Percentiles rank a stretch among this genome's conserved stretches.
Evolutionary conservation across 345 rosid genomes (phyloP).

Genomic region (Ailanthus altissimus): DNA sequence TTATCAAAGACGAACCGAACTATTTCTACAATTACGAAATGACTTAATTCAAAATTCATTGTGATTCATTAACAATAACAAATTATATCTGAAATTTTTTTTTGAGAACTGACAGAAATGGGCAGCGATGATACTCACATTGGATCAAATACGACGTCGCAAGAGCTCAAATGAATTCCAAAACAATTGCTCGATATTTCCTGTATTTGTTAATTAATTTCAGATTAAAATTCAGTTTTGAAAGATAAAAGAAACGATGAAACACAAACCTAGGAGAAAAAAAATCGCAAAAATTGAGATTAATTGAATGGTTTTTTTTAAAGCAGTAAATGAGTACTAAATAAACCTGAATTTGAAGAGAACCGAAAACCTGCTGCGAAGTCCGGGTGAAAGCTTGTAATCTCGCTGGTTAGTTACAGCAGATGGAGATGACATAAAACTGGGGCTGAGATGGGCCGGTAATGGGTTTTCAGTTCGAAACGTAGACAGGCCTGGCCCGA

Average conservation of each 20-base stretch:
- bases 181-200: slow-evolving; percentile 7
- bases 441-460: too few species aligned
- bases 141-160: not conserved
- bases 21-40: too few species aligned
- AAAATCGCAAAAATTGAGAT: not conserved
- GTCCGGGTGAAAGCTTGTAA: too few species aligned
- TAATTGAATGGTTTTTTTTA: not conserved
- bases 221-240: not conserved
- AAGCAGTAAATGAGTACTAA: not conserved
- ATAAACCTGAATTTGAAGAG: not conserved
- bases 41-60: too few species aligned
- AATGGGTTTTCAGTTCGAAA: too few species aligned
- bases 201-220: not conserved
- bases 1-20: too few species aligned
- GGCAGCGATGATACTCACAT: slow-evolving; percentile 11
- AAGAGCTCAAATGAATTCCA: not conserved
- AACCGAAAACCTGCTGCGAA: not conserved
- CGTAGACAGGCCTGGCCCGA: too few species aligned
- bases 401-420: too few species aligned
- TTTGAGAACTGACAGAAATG: not conserved
- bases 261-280: not conserved
- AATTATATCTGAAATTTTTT: too few species aligned
- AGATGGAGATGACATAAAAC: too few species aligned
- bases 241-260: not conserved
- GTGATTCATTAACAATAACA: too few species aligned